phyloP scores from a whole-genome alignment of 2,329 filamentous ascomycete genomes.

The Fusarium globosum region DNA sequence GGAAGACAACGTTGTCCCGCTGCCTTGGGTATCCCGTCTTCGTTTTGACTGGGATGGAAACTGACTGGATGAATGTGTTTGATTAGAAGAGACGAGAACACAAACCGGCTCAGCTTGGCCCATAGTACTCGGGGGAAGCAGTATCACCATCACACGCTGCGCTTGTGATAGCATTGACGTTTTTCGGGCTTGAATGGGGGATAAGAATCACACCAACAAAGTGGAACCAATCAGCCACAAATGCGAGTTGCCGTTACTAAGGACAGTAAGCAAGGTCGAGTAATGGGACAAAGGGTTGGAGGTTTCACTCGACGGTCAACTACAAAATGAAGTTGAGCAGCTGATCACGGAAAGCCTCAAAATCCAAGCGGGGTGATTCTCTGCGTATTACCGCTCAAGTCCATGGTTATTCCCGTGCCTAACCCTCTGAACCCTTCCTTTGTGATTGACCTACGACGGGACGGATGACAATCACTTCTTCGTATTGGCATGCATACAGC shows the following conservation, averaged over 20 bases:
- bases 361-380: conserved; percentile 7
- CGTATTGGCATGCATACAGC: not conserved
- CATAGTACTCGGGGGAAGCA: not conserved
- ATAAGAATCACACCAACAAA: conserved; percentile 17
- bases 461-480: not conserved
- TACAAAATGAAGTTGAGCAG: not conserved
- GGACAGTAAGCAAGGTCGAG: not conserved
- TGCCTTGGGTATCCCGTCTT: conserved; percentile 35
- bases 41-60: not conserved
- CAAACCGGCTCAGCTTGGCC: not conserved
- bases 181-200: not conserved
- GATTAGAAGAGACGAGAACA: conserved; percentile 25
- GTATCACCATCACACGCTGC: conserved; percentile 13
- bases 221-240: conserved; percentile 28
- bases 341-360: conserved; percentile 3
- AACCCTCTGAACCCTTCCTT: not conserved
- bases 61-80: conserved; percentile 19
- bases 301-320: not conserved
- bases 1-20: conserved; percentile 17
- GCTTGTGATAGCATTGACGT: conserved; percentile 11
- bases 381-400: not conserved
- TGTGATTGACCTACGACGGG: not conserved
- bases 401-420: not conserved
- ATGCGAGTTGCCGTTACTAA: conserved; percentile 14
- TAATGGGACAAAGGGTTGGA: not conserved